Evolutionary conservation across 2,329 filamentous ascomycete species (phyloP), one percentile per base, ranked within the genome.

Genomic region (Fusarium armeniacum): DNA sequence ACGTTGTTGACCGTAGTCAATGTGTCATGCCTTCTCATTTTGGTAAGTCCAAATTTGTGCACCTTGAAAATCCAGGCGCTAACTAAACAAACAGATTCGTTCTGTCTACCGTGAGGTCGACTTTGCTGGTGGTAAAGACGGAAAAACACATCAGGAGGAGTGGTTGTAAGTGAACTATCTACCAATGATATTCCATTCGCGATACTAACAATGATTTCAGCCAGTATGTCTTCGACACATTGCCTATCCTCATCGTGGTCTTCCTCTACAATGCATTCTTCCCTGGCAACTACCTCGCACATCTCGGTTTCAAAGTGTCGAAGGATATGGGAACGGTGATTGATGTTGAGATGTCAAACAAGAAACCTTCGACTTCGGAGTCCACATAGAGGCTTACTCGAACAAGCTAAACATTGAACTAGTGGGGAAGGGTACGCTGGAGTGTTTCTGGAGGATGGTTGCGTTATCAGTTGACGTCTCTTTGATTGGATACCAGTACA

Each of bases 71-170:
- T 2, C 12, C 5, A 16, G 4, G 2, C 20, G 4, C 24, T 56
- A 24, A 57, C 8, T 30, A 20, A 15, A 3, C 3, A 3, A 12
- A 2, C 4, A 72, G 70, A 38, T 73, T 12, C 71, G 71, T 28
- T 73, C 70, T 7, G 59, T 73, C 16, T 73, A 59, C 10, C 71
- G 71, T 40, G 69, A 71, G 52, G 47, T 73, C 1, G 70, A 73
- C 2, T 73, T 73, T 22, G 56, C 65, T 0, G 70, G 61, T 0
- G 71, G 71, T 0, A 73, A 69, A 2, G 46, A 46, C 22, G 71
- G 71, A 0, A 47, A 32, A 24, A 71, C 67, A 1, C 71, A 73
- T 3, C 65, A 67, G 11, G 35, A 62, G 6, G 71, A 73, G 56
- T 73, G 70, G 71, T 73, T 70, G 67, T 73, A 67, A 35, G 71